phyloP scores from a whole-genome alignment of 2,329 filamentous ascomycete species.

The Aschersonia sp. region DNA sequence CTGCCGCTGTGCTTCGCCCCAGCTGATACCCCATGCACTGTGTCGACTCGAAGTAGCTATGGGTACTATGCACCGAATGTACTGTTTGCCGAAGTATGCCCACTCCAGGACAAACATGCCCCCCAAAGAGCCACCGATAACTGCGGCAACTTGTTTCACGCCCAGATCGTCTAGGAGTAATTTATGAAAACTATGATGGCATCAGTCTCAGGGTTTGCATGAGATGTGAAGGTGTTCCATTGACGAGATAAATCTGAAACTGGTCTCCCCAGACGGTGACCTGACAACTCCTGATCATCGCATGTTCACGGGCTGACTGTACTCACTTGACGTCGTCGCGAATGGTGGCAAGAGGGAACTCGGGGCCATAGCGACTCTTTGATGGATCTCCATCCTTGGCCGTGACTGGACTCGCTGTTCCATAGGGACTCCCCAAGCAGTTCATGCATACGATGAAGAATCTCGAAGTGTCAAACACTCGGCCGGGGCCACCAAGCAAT shows the following conservation, averaged over 20 bases:
- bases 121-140: slow-evolving; percentile 73
- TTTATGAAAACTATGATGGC: slow-evolving; percentile 53
- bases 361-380: slow-evolving; percentile 75
- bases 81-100: slow-evolving; percentile 79
- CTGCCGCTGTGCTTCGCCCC: slow-evolving; percentile 78
- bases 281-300: background rate
- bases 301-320: background rate
- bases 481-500: slow-evolving; percentile 60
- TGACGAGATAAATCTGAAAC: too few relatives aligned
- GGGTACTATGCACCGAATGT: slow-evolving; percentile 66
- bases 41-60: slow-evolving; percentile 76
- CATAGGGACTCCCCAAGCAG: slow-evolving; percentile 72
- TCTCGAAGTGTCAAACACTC: slow-evolving; percentile 65
- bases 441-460: slow-evolving; percentile 85
- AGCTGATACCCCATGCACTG: slow-evolving; percentile 82
- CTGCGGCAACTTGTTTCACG: slow-evolving; percentile 62
- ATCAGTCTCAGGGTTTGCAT: slow-evolving; percentile 5
- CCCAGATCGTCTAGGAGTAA: slow-evolving; percentile 68
- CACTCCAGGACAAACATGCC: slow-evolving; percentile 88
- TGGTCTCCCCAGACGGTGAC: too few relatives aligned
- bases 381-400: slow-evolving; percentile 65
- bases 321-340: slow-evolving; percentile 85
- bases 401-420: slow-evolving; percentile 78
- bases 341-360: slow-evolving; percentile 91
- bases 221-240: too few relatives aligned